phyloP scores from a whole-genome alignment of 2,329 filamentous ascomycete genomes.

The Fusarium tricinctum region DNA sequence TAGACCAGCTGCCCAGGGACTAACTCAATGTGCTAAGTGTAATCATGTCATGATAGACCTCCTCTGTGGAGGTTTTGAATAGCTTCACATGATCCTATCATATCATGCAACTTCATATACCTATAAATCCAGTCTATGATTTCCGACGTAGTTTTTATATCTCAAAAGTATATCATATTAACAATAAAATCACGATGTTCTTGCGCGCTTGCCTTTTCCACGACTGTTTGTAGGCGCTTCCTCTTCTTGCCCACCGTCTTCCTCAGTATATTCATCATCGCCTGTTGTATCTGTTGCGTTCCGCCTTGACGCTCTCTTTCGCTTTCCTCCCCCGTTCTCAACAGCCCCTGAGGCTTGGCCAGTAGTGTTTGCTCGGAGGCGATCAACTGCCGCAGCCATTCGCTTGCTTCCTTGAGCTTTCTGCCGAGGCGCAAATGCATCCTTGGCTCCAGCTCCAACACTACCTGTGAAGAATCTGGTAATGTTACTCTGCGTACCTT shows the following conservation, averaged over 20 bases:
- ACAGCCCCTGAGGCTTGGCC: conserved; percentile 22
- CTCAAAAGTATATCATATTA: background rate
- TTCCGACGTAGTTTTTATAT: background rate
- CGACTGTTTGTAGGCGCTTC: conserved; percentile 12
- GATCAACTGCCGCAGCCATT: conserved; percentile 81
- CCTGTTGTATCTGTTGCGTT: conserved; percentile 33
- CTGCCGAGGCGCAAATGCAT: conserved; percentile 79
- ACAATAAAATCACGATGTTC: conserved; percentile 29
- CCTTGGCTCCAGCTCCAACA: conserved; percentile 75
- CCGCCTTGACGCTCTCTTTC: conserved; percentile 43
- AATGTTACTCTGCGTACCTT: conserved; percentile 96
- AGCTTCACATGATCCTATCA: background rate
- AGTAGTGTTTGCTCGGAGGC: conserved; percentile 64
- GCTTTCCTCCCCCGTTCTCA: conserved; percentile 41
- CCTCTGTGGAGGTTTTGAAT: background rate
- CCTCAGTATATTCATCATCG: conserved; percentile 36
- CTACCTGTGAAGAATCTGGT: conserved; percentile 89
- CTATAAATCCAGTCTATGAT: background rate
- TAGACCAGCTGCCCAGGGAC: no score
- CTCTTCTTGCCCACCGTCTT: conserved; percentile 31
- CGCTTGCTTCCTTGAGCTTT: conserved; percentile 75
- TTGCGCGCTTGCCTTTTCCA: conserved; percentile 40
- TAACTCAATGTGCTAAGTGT: no score
- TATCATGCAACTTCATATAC: background rate
- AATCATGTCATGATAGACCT: background rate